phyloP scores from a whole-genome alignment of 441 rosid genomes.

The Pelargonium cotyledonis region DNA sequence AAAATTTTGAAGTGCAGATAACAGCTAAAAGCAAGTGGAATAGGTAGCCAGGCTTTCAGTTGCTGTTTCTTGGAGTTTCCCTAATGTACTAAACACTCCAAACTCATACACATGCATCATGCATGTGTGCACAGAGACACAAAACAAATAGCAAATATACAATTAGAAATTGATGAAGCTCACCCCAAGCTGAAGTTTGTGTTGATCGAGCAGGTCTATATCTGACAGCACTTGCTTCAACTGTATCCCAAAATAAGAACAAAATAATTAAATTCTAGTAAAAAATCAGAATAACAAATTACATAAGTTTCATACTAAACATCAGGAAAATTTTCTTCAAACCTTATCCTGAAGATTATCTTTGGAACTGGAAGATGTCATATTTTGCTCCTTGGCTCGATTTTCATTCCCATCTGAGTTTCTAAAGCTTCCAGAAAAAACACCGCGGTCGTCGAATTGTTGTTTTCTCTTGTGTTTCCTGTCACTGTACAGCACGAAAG shows the following conservation, averaged over 20 bases:
- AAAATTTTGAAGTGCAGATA: background rate
- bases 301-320: background rate
- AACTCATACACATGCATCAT: background rate
- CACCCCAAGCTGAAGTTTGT: conserved; percentile 55
- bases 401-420: conserved; percentile 42
- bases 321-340: conserved; percentile 22
- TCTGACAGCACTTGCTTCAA: conserved; percentile 51
- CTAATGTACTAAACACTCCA: background rate
- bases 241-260: conserved; percentile 36
- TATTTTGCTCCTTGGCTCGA: conserved; percentile 40
- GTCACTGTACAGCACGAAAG: conserved; percentile 29
- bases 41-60: background rate
- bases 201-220: conserved; percentile 42
- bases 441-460: conserved; percentile 46
- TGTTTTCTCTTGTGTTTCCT: conserved; percentile 47
- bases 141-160: background rate
- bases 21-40: background rate
- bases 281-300: background rate
- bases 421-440: conserved; percentile 51
- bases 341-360: conserved; percentile 57
- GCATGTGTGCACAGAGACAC: background rate
- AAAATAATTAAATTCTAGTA: background rate
- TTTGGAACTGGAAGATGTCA: conserved; percentile 36
- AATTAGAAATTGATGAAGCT: conserved; percentile 21
- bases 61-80: background rate